Evolutionary conservation across 2,329 filamentous ascomycete species (phyloP), one percentile per base, ranked within the genome.

Genomic region (Ceratocystis diversiconidia): DNA sequence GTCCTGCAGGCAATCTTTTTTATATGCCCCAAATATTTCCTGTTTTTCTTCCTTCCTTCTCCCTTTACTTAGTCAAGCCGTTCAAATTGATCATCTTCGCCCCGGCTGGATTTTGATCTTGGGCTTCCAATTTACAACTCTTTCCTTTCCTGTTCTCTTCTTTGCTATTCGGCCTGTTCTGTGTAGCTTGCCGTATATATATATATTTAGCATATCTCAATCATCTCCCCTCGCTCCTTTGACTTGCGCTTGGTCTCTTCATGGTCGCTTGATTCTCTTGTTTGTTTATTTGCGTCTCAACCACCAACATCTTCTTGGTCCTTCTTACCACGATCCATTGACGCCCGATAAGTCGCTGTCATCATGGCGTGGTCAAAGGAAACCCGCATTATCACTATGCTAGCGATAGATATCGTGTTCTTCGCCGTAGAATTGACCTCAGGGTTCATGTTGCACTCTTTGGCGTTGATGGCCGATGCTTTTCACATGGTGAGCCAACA

Each of bases 401-500:
- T 99, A 74, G 87, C 79, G 69, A 95, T 99, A 73, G 92, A 97
- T 77, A 81, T 86, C 63, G 81, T 83, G 50, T 99, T 99, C 79
- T 96, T 99, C 77, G 76, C 96, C 61, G 79, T 97, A 67, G 94
- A 99, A 77, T 78, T 99, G 68, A 85, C 88, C 66, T 85, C 88
- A 68, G 92, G 94, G 68, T 90, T 96, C 79, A 79, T 87, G 69
- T 90, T 95, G 68, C 87, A 92, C 73, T 97, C 94, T 19, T 83
- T 99, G 70, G 94, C 94, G 46, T 82, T 99, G 67, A 91, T 95
- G 73, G 94, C 94, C 64, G 94, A 99, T 78, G 91, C 94, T 68
- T 99, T 99, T 76, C 94, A 99, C 77, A 99, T 99, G 94, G 88
- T 90, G 73, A 71, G 81, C 75, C 63, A 48, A 61, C 36, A 52